phyloP scores from a whole-genome alignment of 1,139 yeast genomes.

The Candida sp. region DNA sequence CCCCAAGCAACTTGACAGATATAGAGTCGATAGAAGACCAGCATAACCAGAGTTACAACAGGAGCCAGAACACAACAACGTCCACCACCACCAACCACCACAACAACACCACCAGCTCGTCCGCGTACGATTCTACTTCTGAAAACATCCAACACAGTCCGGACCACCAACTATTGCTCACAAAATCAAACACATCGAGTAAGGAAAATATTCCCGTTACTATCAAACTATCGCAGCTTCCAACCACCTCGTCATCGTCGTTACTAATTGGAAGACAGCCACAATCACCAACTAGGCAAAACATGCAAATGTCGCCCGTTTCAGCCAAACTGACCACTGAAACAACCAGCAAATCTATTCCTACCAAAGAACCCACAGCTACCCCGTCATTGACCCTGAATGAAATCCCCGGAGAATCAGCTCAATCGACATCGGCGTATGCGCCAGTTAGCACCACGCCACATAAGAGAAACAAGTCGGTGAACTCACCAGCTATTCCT shows the following conservation, averaged over 20 bases:
- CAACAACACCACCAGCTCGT: background rate
- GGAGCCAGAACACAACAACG: background rate
- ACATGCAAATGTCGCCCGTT: background rate
- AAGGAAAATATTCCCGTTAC: constrained; percentile 6
- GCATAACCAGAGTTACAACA: background rate
- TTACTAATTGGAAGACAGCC: background rate
- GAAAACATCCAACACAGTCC: background rate
- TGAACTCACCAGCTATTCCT: too few species aligned
- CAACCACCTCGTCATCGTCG: constrained; percentile 3
- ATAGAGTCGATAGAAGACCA: constrained; percentile 8
- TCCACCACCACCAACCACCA: background rate
- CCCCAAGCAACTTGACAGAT: constrained; percentile 13
- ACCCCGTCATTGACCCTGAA: background rate
- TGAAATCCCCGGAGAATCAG: background rate
- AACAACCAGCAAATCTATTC: background rate
- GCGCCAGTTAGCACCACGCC: background rate
- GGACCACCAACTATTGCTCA: background rate
- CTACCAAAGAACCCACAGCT: background rate
- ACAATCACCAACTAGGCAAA: background rate
- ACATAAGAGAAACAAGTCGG: background rate
- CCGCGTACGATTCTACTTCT: background rate
- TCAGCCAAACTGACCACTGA: background rate
- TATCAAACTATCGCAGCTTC: constrained; percentile 6
- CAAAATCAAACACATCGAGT: constrained; percentile 2
- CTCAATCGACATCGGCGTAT: background rate